Conservation (phyloP, 192 early-diverging fungal species). For the Polychytrium aggregatum region DNA sequence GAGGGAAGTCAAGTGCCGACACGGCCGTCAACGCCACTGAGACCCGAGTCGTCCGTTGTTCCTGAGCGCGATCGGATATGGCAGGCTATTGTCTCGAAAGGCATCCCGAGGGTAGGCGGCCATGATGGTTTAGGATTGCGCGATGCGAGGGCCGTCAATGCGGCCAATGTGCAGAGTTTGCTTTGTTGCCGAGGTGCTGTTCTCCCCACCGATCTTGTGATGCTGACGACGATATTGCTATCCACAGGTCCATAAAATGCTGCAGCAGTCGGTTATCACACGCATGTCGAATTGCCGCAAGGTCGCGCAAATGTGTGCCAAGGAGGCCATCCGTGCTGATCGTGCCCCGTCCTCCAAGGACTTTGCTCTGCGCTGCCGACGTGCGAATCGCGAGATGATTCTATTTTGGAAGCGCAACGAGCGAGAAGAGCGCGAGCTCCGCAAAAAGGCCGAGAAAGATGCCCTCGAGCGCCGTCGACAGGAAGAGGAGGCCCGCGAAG, state of each 20-base stretch:
- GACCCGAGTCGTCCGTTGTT: no score
- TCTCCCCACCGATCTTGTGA: no score
- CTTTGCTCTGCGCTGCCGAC: conserved; percentile 4
- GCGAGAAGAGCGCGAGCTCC: conserved; percentile 75
- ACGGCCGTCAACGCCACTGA: no score
- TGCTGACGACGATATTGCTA: not conserved
- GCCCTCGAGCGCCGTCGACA: conserved; percentile 61
- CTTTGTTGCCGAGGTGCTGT: no score
- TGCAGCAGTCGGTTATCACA: conserved; percentile 1
- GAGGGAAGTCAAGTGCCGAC: no score
- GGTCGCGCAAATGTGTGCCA: conserved; percentile 1
- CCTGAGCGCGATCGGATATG: no score
- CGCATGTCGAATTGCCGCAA: conserved; percentile 2
- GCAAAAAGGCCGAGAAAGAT: conserved; percentile 81
- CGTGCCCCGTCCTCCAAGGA: conserved; percentile 2
- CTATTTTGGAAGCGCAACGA: conserved; percentile 86
- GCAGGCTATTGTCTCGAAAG: no score
- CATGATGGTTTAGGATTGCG: no score
- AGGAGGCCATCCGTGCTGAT: not conserved
- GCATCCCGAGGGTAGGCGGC: no score
- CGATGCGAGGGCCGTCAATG: no score
- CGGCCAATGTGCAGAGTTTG: no score
- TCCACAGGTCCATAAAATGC: conserved; percentile 3
- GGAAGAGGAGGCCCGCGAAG: conserved; percentile 76
- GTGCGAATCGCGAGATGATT: conserved; percentile 48